Evolutionary conservation across 257 asterid species (phyloP).

Genomic region (Plantago ovata): DNA sequence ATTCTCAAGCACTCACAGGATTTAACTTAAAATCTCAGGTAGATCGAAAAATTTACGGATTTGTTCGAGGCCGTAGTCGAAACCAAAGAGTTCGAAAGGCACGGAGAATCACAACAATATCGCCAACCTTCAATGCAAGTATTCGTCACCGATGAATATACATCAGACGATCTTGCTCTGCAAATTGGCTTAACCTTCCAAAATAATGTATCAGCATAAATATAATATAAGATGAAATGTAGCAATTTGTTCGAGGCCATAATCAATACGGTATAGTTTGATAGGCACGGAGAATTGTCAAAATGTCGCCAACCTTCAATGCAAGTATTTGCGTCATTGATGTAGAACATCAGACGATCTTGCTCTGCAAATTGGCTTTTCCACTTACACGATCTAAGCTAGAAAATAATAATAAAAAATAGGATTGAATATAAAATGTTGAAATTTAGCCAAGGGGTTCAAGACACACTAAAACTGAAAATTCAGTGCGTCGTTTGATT

Average conservation of each 20-base stretch:
- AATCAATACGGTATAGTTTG: not conserved
- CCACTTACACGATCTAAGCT: not conserved
- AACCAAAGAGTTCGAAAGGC: not conserved
- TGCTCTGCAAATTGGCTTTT: constrained; percentile 14
- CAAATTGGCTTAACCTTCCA: constrained; percentile 12
- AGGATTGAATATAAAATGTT: not conserved
- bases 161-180: constrained; percentile 7
- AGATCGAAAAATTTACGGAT: not conserved
- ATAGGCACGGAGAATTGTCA: constrained; percentile 12
- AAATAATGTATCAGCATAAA: too few species aligned
- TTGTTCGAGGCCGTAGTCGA: constrained; percentile 12
- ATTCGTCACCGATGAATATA: not conserved
- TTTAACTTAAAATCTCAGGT: too few species aligned
- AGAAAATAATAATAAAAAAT: not conserved
- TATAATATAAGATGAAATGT: not conserved
- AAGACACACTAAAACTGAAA: constrained; percentile 39
- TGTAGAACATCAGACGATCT: not conserved
- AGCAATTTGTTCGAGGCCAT: constrained; percentile 12
- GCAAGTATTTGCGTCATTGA: not conserved
- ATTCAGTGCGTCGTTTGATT: constrained; percentile 42
- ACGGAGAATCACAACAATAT: constrained; percentile 4
- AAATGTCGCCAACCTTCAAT: constrained; percentile 9
- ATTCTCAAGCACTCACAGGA: too few species aligned
- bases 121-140: constrained; percentile 12
- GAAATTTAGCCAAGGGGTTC: constrained; percentile 62